A percentile compares a stretch with the other conserved stretches of the same genome.
These are phyloP conservation scores for Prillingera fragicola DNA, from an alignment of 1,284 basidiomycete species.

Conservation along the genomic window DNA sequence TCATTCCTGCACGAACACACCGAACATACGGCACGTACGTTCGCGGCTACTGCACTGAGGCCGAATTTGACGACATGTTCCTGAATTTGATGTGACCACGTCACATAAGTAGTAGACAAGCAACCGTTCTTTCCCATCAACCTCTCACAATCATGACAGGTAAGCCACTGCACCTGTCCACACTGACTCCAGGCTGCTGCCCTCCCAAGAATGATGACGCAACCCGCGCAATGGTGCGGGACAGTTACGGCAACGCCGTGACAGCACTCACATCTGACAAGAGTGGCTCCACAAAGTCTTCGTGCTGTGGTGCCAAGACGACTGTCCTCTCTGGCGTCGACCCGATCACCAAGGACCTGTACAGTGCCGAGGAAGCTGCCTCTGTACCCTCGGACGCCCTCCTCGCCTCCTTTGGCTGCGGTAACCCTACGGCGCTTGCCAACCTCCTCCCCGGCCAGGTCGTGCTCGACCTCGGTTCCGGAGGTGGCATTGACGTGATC, in stretches of 20 bases:
- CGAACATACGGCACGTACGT: too few species aligned
- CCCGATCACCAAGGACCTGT: constrained; percentile 19
- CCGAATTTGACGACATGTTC: too few species aligned
- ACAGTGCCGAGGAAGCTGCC: constrained; percentile 10
- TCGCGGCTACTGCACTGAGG: too few species aligned
- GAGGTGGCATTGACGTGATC: constrained; percentile 56
- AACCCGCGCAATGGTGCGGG: constrained; percentile 11
- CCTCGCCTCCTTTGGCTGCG: constrained; percentile 19
- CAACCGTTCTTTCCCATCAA: too few species aligned
- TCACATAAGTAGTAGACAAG: too few species aligned
- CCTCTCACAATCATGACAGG: too few species aligned
- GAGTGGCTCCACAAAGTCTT: neutral
- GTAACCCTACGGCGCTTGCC: constrained; percentile 19
- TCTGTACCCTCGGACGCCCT: constrained; percentile 16
- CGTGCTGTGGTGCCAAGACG: constrained; percentile 17
- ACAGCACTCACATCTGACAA: neutral
- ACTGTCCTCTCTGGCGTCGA: constrained; percentile 9
- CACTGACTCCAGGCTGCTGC: constrained; percentile 1
- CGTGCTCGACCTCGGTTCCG: constrained; percentile 56
- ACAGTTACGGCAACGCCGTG: constrained; percentile 6
- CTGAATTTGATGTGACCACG: too few species aligned
- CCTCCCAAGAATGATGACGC: neutral
- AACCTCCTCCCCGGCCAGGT: constrained; percentile 51
- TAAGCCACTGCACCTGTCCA: too few species aligned
- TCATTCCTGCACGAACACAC: too few species aligned